Evolutionary conservation across 768 basidiomycete genomes (phyloP).

Genomic region (Collybia sp.): DNA sequence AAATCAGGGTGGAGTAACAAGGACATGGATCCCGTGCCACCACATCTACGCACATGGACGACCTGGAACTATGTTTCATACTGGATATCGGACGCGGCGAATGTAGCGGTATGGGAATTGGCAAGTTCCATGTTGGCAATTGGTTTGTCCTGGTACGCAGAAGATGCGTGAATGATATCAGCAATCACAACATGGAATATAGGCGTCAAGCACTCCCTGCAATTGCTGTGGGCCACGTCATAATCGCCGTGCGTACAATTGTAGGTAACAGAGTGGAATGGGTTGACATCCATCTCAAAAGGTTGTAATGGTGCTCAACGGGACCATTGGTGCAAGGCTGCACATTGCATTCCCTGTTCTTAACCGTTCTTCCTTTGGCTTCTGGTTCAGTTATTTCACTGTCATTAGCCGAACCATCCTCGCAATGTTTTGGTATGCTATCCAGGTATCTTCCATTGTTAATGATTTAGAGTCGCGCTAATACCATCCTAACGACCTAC

Average conservation of each 20-base stretch:
- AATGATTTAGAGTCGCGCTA: neutral
- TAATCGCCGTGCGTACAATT: conserved; percentile 47
- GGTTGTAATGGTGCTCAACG: conserved; percentile 69
- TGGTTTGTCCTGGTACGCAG: conserved; percentile 61
- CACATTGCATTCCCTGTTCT: conserved; percentile 74
- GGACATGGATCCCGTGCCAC: conserved; percentile 76
- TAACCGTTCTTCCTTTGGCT: conserved; percentile 85
- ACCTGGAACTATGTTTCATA: conserved; percentile 65
- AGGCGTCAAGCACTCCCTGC: conserved; percentile 66
- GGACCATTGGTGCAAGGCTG: conserved; percentile 71
- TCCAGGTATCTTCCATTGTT: conserved; percentile 41
- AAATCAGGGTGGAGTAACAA: conserved; percentile 61
- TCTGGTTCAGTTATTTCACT: conserved; percentile 86
- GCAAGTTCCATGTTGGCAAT: conserved; percentile 73
- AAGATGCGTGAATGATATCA: neutral
- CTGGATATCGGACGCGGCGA: conserved; percentile 50
- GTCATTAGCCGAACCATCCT: conserved; percentile 74
- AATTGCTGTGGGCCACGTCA: conserved; percentile 67
- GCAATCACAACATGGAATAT: neutral
- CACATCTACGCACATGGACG: conserved; percentile 57
- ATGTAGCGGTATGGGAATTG: conserved; percentile 51
- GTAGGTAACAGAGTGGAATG: neutral
- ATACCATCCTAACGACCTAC: conserved; percentile 30
- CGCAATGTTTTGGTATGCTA: conserved; percentile 79
- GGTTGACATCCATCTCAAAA: conserved; percentile 5